These are phyloP conservation scores for Phytophthora kernoviae DNA, from an alignment of 352 stramenopile species.

Conservation along the genomic window DNA sequence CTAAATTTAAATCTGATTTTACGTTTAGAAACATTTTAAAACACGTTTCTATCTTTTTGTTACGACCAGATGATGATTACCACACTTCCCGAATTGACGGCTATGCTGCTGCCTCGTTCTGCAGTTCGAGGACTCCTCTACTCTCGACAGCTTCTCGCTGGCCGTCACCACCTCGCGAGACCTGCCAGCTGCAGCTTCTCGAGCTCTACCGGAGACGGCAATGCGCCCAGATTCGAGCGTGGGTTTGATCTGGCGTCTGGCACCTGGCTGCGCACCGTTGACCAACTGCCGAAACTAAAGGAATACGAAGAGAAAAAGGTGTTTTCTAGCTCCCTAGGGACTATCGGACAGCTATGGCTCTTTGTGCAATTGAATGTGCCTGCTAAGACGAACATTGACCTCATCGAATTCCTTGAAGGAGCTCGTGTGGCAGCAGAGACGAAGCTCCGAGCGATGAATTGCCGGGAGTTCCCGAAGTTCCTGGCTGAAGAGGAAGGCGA, in stretches of 20 bases:
- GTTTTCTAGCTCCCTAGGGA: conserved; percentile 25
- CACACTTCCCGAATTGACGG: not conserved
- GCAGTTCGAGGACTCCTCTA: not conserved
- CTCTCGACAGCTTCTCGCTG: not conserved
- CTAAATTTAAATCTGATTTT: too few relatives aligned
- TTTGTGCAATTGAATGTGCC: conserved; percentile 48
- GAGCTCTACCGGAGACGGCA: conserved; percentile 5
- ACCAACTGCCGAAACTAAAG: conserved; percentile 34
- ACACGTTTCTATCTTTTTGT: too few relatives aligned
- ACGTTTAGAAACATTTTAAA: too few relatives aligned
- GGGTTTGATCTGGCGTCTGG: conserved; percentile 13
- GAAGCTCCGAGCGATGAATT: conserved; percentile 45
- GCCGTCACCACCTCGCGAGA: not conserved
- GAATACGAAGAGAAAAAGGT: conserved; percentile 30
- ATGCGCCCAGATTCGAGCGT: conserved; percentile 16
- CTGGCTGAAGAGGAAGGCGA: conserved; percentile 31
- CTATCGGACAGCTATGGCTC: conserved; percentile 16
- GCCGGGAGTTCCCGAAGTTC: conserved; percentile 39
- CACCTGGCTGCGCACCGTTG: conserved; percentile 26
- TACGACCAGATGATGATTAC: too few relatives aligned
- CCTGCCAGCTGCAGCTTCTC: conserved; percentile 11
- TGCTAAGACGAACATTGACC: conserved; percentile 37
- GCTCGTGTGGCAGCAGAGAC: conserved; percentile 36
- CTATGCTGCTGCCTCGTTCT: not conserved
- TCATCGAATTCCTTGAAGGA: conserved; percentile 52